Conservation (phyloP, 345 rosid species). For the Corchorus olitorius region DNA sequence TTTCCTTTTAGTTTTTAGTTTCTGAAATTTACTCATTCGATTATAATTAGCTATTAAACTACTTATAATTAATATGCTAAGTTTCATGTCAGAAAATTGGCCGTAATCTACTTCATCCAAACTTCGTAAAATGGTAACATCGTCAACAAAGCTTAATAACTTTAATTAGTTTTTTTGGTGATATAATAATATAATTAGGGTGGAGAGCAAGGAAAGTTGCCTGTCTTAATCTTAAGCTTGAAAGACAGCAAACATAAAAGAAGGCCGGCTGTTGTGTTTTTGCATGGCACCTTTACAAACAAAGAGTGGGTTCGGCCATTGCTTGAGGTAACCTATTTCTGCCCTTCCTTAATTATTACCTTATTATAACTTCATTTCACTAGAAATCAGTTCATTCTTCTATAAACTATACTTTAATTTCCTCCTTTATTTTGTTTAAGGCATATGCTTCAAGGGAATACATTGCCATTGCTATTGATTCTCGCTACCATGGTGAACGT, state of each 20-base stretch:
- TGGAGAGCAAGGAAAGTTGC: conserved; percentile 75
- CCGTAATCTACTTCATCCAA: background rate
- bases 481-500: conserved; percentile 94
- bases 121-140: too few species aligned
- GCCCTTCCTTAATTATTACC: too few species aligned
- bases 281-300: conserved; percentile 69
- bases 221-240: conserved; percentile 67
- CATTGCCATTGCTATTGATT: conserved; percentile 73
- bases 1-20: background rate
- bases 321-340: conserved; percentile 62
- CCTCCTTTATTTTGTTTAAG: conserved; percentile 36
- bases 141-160: background rate
- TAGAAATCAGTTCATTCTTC: too few species aligned
- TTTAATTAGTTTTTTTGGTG: background rate
- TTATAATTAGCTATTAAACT: background rate
- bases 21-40: background rate
- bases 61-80: too few species aligned
- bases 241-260: conserved; percentile 40
- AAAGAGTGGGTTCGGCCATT: conserved; percentile 84
- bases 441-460: conserved; percentile 92
- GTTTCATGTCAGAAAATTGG: background rate
- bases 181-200: too few species aligned
- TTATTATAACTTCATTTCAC: too few species aligned
- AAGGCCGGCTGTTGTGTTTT: conserved; percentile 78
- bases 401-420: too few species aligned